Evolutionary conservation across 805 yeast genomes (phyloP), one percentile per base, ranked within the genome.

Genomic region (Torulaspora delbrueckii): DNA sequence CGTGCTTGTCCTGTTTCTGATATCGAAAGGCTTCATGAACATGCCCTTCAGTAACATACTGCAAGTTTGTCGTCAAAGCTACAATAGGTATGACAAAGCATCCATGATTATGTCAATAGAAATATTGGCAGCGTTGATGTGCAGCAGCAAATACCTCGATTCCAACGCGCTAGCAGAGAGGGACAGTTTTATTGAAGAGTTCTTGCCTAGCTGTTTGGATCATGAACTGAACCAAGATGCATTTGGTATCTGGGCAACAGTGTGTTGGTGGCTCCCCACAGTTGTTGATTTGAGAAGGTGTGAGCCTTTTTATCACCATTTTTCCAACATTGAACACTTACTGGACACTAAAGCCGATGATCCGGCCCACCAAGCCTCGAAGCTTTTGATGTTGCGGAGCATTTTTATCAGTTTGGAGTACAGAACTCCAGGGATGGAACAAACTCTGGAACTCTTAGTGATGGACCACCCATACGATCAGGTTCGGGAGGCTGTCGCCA

Each of bases 61-160:
- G 19, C 73, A 68, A 0, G 53, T 81, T 1, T 66, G 84, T 14
- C 66, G 67, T 5, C 71, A 68, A 4, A 59, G 74, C 6, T 86
- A 83, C 57, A 76, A 77, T 10, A 71, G 74, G 24, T 82, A 79
- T 46, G 96, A 88, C 47, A 84, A 83, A 55, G 78, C 87, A 12
- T 70, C 84, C 2, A 95, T 90, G 59, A 80, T 93, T 24, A 81
- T 84, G 8, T 71, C 76, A 1, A 78, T 87, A 45, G 97, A 90
- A 61, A 61, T 86, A 1, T 66, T 82, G 24, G 74, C 81, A 13
- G 95, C 90, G 2, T 54, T 88, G 5, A 59, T 86, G 14, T 57
- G 78, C 5, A 68, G 79, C 2, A 68, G 80, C 5, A 72, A 68
- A 43, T 65, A 59, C 43, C 70, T 78, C n/a, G 59, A 66, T 2